phyloP scores from a whole-genome alignment of 345 rosid species.

The Carallia pectinifolia region DNA sequence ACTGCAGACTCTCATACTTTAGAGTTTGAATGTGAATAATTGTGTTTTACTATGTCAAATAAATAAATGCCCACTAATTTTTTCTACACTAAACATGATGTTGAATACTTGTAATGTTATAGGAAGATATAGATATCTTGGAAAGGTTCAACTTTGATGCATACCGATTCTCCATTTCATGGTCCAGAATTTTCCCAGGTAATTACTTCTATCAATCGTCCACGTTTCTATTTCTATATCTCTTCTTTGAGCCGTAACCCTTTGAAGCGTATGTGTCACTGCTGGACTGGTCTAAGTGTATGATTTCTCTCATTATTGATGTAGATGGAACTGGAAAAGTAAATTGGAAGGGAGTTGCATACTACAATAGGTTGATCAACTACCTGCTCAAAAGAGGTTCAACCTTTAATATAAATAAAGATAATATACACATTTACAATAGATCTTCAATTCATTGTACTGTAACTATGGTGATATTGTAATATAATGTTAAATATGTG shows the following conservation, averaged over 20 bases:
- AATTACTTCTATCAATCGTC: conserved; percentile 9
- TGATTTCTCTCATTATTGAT: conserved; percentile 5
- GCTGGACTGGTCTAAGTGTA: neutral
- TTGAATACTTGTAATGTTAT: conserved; percentile 9
- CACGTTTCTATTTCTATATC: neutral
- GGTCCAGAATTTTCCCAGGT: conserved; percentile 99
- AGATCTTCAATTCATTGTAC: neutral
- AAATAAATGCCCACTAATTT: no score
- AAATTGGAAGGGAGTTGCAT: conserved; percentile 90
- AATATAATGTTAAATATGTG: neutral
- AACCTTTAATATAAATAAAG: neutral
- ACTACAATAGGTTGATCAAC: conserved; percentile 83
- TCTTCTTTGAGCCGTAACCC: no score
- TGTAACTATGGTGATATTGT: neutral
- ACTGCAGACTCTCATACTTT: no score
- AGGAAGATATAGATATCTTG: conserved; percentile 91
- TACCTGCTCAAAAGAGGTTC: conserved; percentile 63
- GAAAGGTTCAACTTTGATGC: conserved; percentile 78
- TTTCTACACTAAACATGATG: neutral
- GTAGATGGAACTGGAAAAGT: conserved; percentile 83
- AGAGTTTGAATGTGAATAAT: no score
- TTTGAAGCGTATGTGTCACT: neutral
- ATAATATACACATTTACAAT: neutral
- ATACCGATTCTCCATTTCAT: conserved; percentile 92
- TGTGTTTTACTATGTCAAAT: no score